These are phyloP conservation scores for Podila minutissima DNA, from an alignment of 192 early-diverging fungal species.

Conservation along the genomic window DNA sequence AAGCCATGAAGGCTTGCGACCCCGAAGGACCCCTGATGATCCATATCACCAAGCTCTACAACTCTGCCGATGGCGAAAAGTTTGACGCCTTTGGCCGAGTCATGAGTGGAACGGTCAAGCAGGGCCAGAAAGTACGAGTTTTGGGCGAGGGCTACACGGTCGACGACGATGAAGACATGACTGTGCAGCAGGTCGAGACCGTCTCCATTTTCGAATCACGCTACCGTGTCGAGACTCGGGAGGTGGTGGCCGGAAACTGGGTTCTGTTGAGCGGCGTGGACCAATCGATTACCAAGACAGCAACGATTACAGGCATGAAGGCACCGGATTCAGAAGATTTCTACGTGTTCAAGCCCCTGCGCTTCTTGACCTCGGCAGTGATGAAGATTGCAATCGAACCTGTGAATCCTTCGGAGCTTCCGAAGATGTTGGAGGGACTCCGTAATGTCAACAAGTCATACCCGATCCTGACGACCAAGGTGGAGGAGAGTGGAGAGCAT, in stretches of 20 bases:
- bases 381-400: constrained; percentile 98
- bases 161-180: constrained; percentile 98
- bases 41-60: constrained; percentile 92
- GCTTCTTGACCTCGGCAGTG: constrained; percentile 83
- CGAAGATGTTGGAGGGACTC: constrained; percentile 97
- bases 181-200: constrained; percentile 77
- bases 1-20: constrained; percentile 82
- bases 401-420: constrained; percentile 96
- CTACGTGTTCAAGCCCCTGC: constrained; percentile 86
- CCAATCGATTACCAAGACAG: constrained; percentile 92
- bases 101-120: constrained; percentile 86
- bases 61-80: constrained; percentile 81
- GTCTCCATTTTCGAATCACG: constrained; percentile 85
- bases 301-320: constrained; percentile 84
- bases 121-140: constrained; percentile 86
- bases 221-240: constrained; percentile 85
- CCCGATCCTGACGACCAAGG: constrained; percentile 86
- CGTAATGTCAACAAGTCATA: constrained; percentile 97
- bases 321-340: constrained; percentile 61
- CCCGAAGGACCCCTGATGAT: constrained; percentile 94
- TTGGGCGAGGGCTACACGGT: constrained; percentile 92
- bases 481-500: constrained; percentile 98
- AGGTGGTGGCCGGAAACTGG: constrained; percentile 88
- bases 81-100: constrained; percentile 96
- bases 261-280: constrained; percentile 94